Base-by-base conservation (phyloP, 805 yeast genomes). In the Millerozyma acaciae region DNA sequence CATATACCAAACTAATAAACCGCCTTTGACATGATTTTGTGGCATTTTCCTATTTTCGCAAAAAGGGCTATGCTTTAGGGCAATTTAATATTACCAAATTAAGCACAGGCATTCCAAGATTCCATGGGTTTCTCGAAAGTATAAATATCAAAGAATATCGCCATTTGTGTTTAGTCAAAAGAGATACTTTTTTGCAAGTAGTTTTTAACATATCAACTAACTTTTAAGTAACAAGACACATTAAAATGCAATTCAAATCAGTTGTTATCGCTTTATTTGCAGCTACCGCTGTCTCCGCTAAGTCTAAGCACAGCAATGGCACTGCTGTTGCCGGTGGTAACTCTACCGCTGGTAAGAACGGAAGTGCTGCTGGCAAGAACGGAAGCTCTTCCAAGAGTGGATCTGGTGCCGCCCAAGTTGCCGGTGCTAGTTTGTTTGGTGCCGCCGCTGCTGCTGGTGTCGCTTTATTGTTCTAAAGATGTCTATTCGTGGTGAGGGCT, bases 371-470 rank as follows among this genome's bases (percentile, higher is more conserved):
- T 51, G 53, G 56, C 45, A 63, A 64, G 57, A 47, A 50, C 29
- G 35, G 65, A 26, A 55, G 57, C 47, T 53, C 65, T 43, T 50
- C 64, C 53, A 27, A 20, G n/a, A 30, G 53, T 37, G 57, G 75
- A 37, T 73, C 70, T 46, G 78, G 74, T 50, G 65, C 39, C 21
- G 17, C 71, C 46, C 69, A 67, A 62, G 72, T 75, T 44, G 68
- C 73, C 57, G 78, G 80, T 66, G 83, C 86, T 57, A 80, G 84
- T 68, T 76, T 78, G 57, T 60, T 80, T 53, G 89, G 87, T 75
- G 88, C 84, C 38, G 85, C 80, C 59, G 84, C 83, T 50, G 89
- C 88, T 48, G 89, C 88, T 55, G 89, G 86, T 74, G 79, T 80
- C 49, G 71, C 77, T 62, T 42, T 73, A 62, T 53, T 68, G 46